phyloP scores from a whole-genome alignment of 2,329 filamentous ascomycete genomes.

The Aspergillus luchuensis region DNA sequence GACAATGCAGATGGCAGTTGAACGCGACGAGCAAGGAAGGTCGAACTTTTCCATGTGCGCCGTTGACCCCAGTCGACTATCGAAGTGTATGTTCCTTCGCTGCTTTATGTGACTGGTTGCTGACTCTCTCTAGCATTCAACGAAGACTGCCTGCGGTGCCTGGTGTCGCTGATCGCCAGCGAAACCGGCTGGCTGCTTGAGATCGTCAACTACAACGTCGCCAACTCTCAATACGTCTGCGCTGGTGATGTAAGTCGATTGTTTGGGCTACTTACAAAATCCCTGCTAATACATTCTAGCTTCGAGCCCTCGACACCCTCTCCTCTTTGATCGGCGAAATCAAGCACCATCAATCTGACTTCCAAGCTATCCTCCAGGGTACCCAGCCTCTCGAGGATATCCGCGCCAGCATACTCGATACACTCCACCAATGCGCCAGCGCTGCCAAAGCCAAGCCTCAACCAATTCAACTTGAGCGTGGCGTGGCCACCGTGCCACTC shows the following conservation, averaged over 20 bases:
- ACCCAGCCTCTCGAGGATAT: neutral
- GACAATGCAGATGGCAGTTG: slow-evolving; percentile 98
- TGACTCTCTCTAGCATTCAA: neutral
- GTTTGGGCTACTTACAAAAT: neutral
- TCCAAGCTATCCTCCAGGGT: neutral
- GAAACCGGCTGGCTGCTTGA: slow-evolving; percentile 89
- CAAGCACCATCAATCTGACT: neutral
- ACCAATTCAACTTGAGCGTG: neutral
- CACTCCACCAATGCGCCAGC: neutral
- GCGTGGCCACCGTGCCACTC: slow-evolving; percentile 7
- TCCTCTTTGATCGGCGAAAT: neutral
- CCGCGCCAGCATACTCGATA: neutral
- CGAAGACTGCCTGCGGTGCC: neutral
- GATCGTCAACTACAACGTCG: slow-evolving; percentile 88
- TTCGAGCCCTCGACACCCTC: slow-evolving; percentile 5
- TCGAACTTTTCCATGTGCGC: slow-evolving; percentile 99
- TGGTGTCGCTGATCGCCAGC: slow-evolving; percentile 67
- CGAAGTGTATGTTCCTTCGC: slow-evolving; percentile 70
- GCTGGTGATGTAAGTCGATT: slow-evolving; percentile 54
- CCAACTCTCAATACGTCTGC: slow-evolving; percentile 66
- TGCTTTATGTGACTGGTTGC: no score
- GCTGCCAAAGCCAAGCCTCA: neutral
- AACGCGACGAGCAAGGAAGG: slow-evolving; percentile 83
- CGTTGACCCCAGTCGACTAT: slow-evolving; percentile 91
- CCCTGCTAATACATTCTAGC: neutral